Conservation (phyloP, 2,329 filamentous ascomycete species). For the Phialocephala sp. region DNA sequence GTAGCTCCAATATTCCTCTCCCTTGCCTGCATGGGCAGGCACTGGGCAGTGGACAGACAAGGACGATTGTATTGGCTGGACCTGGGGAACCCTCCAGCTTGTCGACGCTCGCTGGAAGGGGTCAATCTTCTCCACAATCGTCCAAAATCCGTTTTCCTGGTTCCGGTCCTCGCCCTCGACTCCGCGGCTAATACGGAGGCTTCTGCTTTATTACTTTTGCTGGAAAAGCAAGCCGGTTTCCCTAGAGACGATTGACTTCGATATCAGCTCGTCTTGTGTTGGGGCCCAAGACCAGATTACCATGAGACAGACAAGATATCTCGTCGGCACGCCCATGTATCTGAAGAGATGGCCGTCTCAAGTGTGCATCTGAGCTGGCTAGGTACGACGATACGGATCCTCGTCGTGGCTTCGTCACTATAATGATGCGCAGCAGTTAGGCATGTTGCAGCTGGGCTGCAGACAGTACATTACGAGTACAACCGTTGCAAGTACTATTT, state of each 20-base stretch:
- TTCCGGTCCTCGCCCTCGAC: neutral
- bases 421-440: neutral
- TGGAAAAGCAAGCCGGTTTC: neutral
- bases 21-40: neutral
- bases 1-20: neutral
- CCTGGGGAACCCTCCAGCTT: neutral
- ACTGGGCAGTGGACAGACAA: neutral
- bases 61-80: constrained; percentile 1
- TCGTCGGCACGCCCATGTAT: neutral
- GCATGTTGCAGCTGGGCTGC: constrained; percentile 6
- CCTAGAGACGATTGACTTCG: neutral
- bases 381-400: neutral
- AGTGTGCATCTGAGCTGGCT: constrained; percentile 12
- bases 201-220: neutral
- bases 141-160: constrained; percentile 2
- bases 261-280: neutral
- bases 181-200: neutral
- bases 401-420: neutral
- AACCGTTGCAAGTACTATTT: neutral
- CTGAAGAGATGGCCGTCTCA: constrained; percentile 12
- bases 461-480: neutral
- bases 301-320: neutral
- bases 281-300: neutral
- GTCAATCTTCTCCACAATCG: constrained; percentile 3
- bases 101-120: neutral